These are phyloP conservation scores for Boletus subcaerulescens DNA, from an alignment of 768 basidiomycete genomes.

Conservation along the genomic window DNA sequence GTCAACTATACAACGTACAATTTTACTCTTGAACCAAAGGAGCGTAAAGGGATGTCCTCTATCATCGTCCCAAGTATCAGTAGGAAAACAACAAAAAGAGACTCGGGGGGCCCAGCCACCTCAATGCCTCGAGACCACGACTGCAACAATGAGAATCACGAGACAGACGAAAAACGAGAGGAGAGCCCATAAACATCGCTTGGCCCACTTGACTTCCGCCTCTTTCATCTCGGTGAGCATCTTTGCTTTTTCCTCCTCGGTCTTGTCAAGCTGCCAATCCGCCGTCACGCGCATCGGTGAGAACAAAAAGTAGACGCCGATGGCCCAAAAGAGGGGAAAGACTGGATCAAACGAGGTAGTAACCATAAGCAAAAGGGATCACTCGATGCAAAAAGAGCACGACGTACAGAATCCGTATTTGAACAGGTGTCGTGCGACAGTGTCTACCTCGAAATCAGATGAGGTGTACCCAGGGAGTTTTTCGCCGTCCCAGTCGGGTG, in stretches of 20 bases:
- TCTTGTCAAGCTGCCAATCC: constrained; percentile 57
- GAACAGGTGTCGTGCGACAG: constrained; percentile 59
- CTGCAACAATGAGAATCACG: constrained; percentile 23
- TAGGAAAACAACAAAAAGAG: not conserved
- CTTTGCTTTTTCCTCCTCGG: constrained; percentile 45
- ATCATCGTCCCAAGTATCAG: not conserved
- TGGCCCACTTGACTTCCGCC: constrained; percentile 55
- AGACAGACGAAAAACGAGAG: constrained; percentile 42
- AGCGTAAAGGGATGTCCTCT: constrained; percentile 2
- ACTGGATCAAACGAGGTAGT: constrained; percentile 32
- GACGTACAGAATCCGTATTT: constrained; percentile 59
- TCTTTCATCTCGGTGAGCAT: constrained; percentile 47
- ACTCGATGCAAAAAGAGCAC: not conserved
- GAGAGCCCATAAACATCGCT: constrained; percentile 53
- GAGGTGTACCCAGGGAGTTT: constrained; percentile 28
- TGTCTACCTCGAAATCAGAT: constrained; percentile 44
- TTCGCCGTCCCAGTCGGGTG: constrained; percentile 37
- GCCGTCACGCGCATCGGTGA: constrained; percentile 48
- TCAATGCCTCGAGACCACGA: constrained; percentile 25
- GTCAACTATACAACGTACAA: constrained; percentile 10
- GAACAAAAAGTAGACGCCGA: constrained; percentile 54
- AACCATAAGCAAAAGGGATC: not conserved
- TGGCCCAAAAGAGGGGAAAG: constrained; percentile 61
- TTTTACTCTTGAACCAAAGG: constrained; percentile 4
- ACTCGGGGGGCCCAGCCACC: constrained; percentile 4